These are phyloP conservation scores for Wickerhamiella kurtzmanii DNA, from an alignment of 805 yeast species.

Conservation along the genomic window DNA sequence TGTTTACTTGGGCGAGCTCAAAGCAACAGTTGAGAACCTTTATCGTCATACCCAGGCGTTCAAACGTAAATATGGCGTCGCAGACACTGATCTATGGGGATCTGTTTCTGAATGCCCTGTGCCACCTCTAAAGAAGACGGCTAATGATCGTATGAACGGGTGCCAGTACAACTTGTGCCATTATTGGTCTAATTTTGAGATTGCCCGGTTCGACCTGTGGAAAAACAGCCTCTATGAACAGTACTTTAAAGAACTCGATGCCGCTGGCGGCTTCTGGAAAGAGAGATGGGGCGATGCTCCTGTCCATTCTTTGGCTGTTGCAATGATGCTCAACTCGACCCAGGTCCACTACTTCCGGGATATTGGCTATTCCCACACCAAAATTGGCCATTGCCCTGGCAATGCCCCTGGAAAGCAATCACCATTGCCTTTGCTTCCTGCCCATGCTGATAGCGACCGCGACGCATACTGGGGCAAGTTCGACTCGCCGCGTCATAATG, in stretches of 20 bases:
- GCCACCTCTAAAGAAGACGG: not conserved
- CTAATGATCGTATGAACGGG: conserved; percentile 31
- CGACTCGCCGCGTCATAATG: conserved; percentile 29
- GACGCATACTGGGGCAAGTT: conserved; percentile 30
- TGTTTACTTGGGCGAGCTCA: conserved; percentile 59
- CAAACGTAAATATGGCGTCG: conserved; percentile 32
- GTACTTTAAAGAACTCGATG: conserved; percentile 56
- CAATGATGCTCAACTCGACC: conserved; percentile 50
- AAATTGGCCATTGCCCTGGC: conserved; percentile 71
- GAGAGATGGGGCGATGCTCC: conserved; percentile 98
- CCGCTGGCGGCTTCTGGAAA: conserved; percentile 71
- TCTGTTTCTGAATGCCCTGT: conserved; percentile 23
- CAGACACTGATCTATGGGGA: conserved; percentile 21
- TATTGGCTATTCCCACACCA: conserved; percentile 68
- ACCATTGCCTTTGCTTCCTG: conserved; percentile 25
- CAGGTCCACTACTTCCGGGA: conserved; percentile 87
- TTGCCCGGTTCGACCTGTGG: conserved; percentile 64
- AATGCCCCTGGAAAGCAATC: conserved; percentile 41
- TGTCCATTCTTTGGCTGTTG: conserved; percentile 76
- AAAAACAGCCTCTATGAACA: conserved; percentile 52
- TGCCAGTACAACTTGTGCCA: conserved; percentile 74
- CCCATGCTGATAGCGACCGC: conserved; percentile 24
- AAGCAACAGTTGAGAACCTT: conserved; percentile 69
- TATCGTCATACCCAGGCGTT: conserved; percentile 59
- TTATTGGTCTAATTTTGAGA: conserved; percentile 79